Conservation (phyloP, 306 rosid species). For the Fragaria nilgerrensis region DNA sequence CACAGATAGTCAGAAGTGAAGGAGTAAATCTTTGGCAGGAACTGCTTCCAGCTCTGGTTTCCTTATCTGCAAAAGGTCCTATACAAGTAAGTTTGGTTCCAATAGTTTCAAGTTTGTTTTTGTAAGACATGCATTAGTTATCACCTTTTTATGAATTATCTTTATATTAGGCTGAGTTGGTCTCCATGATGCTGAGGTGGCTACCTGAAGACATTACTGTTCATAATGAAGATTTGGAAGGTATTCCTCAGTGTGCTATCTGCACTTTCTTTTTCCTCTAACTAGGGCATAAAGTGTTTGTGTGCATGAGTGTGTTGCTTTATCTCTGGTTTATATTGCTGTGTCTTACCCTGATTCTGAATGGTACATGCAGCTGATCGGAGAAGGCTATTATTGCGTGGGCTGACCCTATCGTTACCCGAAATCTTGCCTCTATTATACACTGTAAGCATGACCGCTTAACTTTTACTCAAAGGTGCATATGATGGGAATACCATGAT, state of each 20-base stretch:
- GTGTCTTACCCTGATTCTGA: slow-evolving; percentile 26
- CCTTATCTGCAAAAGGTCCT: slow-evolving; percentile 86
- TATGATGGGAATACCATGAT: slow-evolving; percentile 21
- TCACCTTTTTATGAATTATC: slow-evolving; percentile 7
- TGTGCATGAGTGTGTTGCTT: slow-evolving; percentile 3
- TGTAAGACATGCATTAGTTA: slow-evolving; percentile 14
- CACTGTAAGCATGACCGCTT: slow-evolving; percentile 46
- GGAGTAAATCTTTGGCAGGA: slow-evolving; percentile 78
- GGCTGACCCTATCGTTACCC: slow-evolving; percentile 78
- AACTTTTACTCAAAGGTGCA: slow-evolving; percentile 21
- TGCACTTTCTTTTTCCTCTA: slow-evolving; percentile 8
- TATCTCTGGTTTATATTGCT: slow-evolving; percentile 28
- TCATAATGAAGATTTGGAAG: slow-evolving; percentile 98
- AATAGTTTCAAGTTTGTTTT: slow-evolving; percentile 7
- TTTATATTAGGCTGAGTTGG: slow-evolving; percentile 84
- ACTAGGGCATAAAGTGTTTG: neutral
- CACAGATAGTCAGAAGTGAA: slow-evolving; percentile 88
- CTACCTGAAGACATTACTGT: slow-evolving; percentile 98
- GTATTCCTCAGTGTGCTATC: slow-evolving; percentile 37
- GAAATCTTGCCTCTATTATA: slow-evolving; percentile 84
- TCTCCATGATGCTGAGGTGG: slow-evolving; percentile 96
- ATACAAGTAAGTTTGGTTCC: slow-evolving; percentile 57
- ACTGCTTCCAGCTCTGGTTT: slow-evolving; percentile 61
- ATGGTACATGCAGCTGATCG: slow-evolving; percentile 62
- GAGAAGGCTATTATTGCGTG: slow-evolving; percentile 85